phyloP scores from a whole-genome alignment of 73 alveolate species.

The Paramecium bursaria region DNA sequence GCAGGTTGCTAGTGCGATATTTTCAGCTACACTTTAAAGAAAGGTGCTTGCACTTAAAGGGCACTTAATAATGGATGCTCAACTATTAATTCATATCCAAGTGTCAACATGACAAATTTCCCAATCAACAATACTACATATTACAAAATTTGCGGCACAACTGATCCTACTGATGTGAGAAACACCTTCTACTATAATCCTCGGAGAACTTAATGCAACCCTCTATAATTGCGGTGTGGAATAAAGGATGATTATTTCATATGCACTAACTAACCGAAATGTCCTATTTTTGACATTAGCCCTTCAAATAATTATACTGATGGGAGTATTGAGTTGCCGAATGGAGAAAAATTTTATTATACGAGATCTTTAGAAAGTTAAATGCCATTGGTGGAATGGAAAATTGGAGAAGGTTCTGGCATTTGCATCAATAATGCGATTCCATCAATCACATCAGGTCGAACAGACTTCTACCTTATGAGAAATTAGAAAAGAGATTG shows the following conservation, averaged over 20 bases:
- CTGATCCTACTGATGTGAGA: no score
- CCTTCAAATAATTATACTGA: neutral
- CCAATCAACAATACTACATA: no score
- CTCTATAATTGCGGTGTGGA: no score
- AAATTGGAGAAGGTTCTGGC: slow-evolving; percentile 14
- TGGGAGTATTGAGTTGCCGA: neutral
- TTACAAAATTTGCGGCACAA: no score
- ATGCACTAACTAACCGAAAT: neutral
- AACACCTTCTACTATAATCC: no score
- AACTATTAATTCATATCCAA: no score
- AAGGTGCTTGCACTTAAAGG: no score
- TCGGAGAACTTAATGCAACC: no score
- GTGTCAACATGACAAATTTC: no score
- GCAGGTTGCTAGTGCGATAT: no score
- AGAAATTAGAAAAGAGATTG: slow-evolving; percentile 33
- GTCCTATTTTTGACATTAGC: slow-evolving; percentile 20
- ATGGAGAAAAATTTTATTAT: slow-evolving; percentile 10
- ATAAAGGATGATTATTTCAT: neutral
- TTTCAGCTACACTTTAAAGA: no score
- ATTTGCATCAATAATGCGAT: slow-evolving; percentile 14
- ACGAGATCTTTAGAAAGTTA: neutral
- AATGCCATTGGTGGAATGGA: slow-evolving; percentile 17
- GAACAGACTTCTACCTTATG: slow-evolving; percentile 18
- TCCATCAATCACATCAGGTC: neutral
- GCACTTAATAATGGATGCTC: no score